Percentiles rank a stretch among this genome's conserved stretches.
Evolutionary conservation across 345 rosid genomes (phyloP).

Genomic region (Bruguiera gymnorhiza): DNA sequence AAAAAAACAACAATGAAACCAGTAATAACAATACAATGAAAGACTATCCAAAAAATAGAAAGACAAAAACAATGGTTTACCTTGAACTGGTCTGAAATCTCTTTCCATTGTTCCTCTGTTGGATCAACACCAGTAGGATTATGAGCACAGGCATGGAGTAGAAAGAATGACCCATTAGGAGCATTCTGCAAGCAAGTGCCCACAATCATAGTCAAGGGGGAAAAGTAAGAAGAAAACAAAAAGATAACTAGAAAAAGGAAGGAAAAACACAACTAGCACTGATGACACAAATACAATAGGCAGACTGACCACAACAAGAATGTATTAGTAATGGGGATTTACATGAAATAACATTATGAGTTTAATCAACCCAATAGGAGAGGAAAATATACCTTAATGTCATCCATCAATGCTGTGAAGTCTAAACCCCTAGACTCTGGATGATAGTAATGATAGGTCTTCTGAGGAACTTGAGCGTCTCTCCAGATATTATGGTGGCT

Average conservation of each 20-base stretch:
- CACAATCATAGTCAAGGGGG: neutral
- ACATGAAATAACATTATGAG: neutral
- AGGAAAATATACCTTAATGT: conserved; percentile 54
- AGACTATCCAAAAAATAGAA: neutral
- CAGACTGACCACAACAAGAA: neutral
- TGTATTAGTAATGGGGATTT: neutral
- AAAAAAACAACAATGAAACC: neutral
- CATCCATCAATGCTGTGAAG: conserved; percentile 84
- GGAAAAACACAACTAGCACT: neutral
- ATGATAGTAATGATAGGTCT: conserved; percentile 80
- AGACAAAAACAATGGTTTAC: conserved; percentile 24
- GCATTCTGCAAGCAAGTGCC: conserved; percentile 54
- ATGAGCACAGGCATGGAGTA: conserved; percentile 89
- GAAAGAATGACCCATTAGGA: conserved; percentile 85
- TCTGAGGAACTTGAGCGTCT: conserved; percentile 86
- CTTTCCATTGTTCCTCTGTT: conserved; percentile 88
- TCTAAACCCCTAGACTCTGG: conserved; percentile 81
- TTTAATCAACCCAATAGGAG: neutral
- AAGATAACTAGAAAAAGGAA: conserved; percentile 5
- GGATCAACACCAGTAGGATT: conserved; percentile 99
- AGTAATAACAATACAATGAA: neutral
- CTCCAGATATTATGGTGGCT: conserved; percentile 99
- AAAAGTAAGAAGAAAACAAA: neutral
- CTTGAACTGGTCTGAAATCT: conserved; percentile 84
- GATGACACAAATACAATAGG: neutral